These are phyloP conservation scores for Moesziomyces parantarcticus DNA, from an alignment of 1,284 basidiomycete species.

Conservation along the genomic window DNA sequence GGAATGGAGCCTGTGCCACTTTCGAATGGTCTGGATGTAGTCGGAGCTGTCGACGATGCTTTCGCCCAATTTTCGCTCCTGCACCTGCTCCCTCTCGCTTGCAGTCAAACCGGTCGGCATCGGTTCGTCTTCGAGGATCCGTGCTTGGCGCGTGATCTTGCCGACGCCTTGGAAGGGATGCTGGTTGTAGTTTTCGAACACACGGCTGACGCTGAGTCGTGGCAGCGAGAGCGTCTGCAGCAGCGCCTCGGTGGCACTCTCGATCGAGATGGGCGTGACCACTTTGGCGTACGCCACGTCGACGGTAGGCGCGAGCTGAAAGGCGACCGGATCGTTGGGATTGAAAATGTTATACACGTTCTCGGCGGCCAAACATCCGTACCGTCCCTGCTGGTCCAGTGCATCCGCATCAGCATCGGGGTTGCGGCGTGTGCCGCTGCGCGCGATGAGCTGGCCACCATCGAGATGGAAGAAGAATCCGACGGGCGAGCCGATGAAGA, in stretches of 20 bases:
- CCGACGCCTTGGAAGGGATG: constrained; percentile 47
- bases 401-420: constrained; percentile 65
- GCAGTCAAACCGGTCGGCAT: constrained; percentile 15
- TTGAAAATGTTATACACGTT: constrained; percentile 70
- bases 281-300: constrained; percentile 67
- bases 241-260: constrained; percentile 63
- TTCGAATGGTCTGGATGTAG: constrained; percentile 40
- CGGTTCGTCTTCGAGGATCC: constrained; percentile 6
- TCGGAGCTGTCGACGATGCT: constrained; percentile 28
- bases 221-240: constrained; percentile 63
- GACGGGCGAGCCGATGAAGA: constrained; percentile 72
- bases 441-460: constrained; percentile 72
- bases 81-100: constrained; percentile 10
- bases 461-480: constrained; percentile 73
- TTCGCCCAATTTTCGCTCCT: constrained; percentile 12
- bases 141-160: constrained; percentile 20
- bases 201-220: constrained; percentile 59
- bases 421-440: constrained; percentile 70
- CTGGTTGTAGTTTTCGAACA: constrained; percentile 61
- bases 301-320: constrained; percentile 67
- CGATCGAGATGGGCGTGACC: constrained; percentile 67
- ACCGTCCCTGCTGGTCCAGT: constrained; percentile 68
- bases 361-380: constrained; percentile 73
- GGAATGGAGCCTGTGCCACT: constrained; percentile 31
- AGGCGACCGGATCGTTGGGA: constrained; percentile 69